These are phyloP conservation scores for Podila verticillata DNA, from an alignment of 192 early-diverging fungal species.

Conservation along the genomic window DNA sequence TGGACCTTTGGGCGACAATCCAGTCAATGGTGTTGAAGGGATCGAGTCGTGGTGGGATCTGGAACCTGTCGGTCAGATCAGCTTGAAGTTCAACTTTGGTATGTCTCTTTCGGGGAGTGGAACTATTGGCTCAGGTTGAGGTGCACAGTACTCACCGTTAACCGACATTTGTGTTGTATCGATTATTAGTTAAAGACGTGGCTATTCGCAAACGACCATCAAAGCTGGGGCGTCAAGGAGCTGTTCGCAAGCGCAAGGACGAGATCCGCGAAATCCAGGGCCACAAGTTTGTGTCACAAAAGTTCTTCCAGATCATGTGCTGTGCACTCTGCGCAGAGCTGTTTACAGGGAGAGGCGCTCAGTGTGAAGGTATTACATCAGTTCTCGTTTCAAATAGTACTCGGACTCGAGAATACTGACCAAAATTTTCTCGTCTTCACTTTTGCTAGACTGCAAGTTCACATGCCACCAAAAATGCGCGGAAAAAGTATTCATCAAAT, in stretches of 20 bases:
- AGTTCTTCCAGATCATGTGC: constrained; percentile 97
- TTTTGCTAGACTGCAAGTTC: constrained; percentile 82
- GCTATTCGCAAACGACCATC: constrained; percentile 60
- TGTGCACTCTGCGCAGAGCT: constrained; percentile 97
- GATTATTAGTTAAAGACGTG: constrained; percentile 57
- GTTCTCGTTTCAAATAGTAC: not conserved
- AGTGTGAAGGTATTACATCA: constrained; percentile 82
- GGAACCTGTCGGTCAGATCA: constrained; percentile 92
- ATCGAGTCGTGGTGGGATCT: constrained; percentile 88
- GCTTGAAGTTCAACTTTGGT: constrained; percentile 88
- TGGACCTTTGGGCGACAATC: constrained; percentile 45
- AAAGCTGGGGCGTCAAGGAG: constrained; percentile 77
- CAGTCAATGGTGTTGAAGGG: constrained; percentile 62
- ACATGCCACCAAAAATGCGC: constrained; percentile 95
- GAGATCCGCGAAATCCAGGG: constrained; percentile 90
- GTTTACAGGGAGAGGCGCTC: constrained; percentile 87
- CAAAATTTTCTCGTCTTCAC: not conserved
- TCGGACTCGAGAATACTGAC: not conserved
- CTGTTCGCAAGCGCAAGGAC: constrained; percentile 83
- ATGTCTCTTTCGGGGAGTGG: constrained; percentile 21
- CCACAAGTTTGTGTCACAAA: constrained; percentile 91
- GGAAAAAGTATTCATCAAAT: constrained; percentile 85
- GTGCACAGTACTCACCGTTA: too few relatives aligned
- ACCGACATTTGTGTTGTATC: too few relatives aligned
- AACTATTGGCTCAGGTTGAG: not conserved